A percentile compares a stretch with the other conserved stretches of the same genome.
These are phyloP conservation scores for Crataegus laevigata DNA, from an alignment of 306 rosid species.

Conservation along the genomic window DNA sequence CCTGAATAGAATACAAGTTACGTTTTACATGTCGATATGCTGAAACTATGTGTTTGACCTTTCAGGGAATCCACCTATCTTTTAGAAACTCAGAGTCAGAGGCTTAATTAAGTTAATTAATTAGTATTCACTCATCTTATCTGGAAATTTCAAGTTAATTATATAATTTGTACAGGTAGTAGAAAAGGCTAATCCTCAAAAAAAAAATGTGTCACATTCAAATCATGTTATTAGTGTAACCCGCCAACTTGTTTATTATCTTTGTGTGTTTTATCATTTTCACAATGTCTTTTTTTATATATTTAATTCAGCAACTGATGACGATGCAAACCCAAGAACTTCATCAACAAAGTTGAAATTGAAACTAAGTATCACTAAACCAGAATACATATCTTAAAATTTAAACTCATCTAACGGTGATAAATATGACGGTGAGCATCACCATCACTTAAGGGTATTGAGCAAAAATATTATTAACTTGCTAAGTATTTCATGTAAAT, in stretches of 20 bases:
- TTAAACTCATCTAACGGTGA: no score
- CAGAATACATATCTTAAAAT: no score
- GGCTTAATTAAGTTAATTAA: not conserved
- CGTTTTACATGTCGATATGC: not conserved
- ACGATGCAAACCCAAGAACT: not conserved
- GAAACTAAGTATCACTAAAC: not conserved
- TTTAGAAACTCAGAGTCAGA: not conserved
- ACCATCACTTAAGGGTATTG: no score
- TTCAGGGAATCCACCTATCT: not conserved
- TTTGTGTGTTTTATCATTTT: no score
- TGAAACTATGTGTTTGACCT: conserved; percentile 10
- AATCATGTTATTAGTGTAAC: not conserved
- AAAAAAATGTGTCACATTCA: no score
- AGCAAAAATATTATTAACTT: not conserved
- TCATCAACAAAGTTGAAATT: not conserved
- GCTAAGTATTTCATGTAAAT: not conserved
- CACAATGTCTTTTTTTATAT: no score
- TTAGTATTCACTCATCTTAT: not conserved
- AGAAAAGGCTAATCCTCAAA: not conserved
- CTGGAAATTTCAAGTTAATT: not conserved
- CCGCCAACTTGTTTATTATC: no score
- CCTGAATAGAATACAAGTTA: conserved; percentile 12
- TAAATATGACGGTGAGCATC: no score
- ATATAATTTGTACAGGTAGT: not conserved
- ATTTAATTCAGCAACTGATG: no score